Evolutionary conservation across 495 filamentous ascomycete genomes (phyloP), one percentile per base, ranked within the genome.

Genomic region (Penicillium flavigenum): DNA sequence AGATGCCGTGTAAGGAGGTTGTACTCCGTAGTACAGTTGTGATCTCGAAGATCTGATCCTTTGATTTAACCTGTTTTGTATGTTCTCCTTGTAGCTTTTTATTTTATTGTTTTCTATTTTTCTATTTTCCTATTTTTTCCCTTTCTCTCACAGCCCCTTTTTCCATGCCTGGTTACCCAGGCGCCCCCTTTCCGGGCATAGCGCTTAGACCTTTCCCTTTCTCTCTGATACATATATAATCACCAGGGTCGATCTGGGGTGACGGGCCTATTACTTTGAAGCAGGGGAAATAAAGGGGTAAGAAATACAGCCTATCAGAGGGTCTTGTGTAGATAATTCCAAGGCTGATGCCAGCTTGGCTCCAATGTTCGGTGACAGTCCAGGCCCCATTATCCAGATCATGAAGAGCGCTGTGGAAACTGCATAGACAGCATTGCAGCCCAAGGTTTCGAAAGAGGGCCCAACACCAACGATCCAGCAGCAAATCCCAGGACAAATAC

Each of bases 1-100:
- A 61, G 47, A 58, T 44, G 26, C 20, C 31, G 38, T 19, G 50
- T 31, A 53, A 41, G 50, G 26, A 53, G 48, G 20, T n/a, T n/a
- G 7, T 39, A 39, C 16, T 17, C 36, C n/a, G 6, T 17, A 17
- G 36, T 39, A 7, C n/a, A 17, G n/a, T 39, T 39, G n/a, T 39
- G 16, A 39, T 39, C n/a, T 38, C 31, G 48, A 12, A 17, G 32
- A 27, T 39, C 24, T 51, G 14, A 41, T 41, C 8, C 22, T 51
- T 27, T 19, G 10, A 26, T 26, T 39, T 20, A 17, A 29, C n/a
- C 22, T 45, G 9, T 24, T 29, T 27, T 47, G 16, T 3, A 19
- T 47, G 2, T 47, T 26, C 4, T 19, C 10, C 26, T 29, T 10
- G 24, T 16, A 5, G 1, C 1, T 17, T 10, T 16, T 17, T 10